phyloP scores from a whole-genome alignment of 129 eudicot species.

The Solidago caesia region DNA sequence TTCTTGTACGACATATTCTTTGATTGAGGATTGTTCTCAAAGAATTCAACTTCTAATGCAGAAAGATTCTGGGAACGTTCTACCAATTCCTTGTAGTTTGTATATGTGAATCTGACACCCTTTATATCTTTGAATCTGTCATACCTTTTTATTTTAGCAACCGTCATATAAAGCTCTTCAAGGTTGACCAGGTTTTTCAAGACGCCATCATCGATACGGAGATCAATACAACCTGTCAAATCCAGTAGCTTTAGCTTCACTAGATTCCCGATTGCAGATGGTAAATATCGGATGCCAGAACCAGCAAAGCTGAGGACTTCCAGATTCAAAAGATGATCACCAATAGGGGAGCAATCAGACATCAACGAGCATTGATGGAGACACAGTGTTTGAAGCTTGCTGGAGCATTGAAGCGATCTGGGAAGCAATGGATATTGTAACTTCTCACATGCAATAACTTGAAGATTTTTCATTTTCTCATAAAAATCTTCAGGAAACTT shows the following conservation, averaged over 20 bases:
- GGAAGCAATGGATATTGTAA: too few relatives aligned
- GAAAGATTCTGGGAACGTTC: neutral
- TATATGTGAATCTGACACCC: too few relatives aligned
- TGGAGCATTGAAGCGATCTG: too few relatives aligned
- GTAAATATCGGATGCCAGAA: neutral
- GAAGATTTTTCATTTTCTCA: too few relatives aligned
- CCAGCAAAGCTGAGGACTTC: slow-evolving; percentile 4
- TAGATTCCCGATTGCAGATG: neutral
- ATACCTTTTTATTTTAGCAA: too few relatives aligned
- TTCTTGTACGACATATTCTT: neutral
- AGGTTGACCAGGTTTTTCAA: neutral
- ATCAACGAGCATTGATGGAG: too few relatives aligned
- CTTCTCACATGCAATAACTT: too few relatives aligned
- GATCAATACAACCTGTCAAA: neutral
- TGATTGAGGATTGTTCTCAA: neutral
- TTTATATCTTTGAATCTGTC: too few relatives aligned
- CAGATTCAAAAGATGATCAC: too few relatives aligned
- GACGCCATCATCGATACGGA: neutral
- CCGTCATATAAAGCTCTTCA: neutral
- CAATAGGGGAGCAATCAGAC: too few relatives aligned
- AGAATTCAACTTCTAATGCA: neutral
- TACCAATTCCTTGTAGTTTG: neutral
- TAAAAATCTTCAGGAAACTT: too few relatives aligned
- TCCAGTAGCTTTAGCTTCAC: neutral
- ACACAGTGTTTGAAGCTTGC: too few relatives aligned